A percentile compares a stretch with the other conserved stretches of the same genome.
Evolutionary conservation across 1,139 yeast species (phyloP).

Genomic region (Blastobotrys illinoisensis): DNA sequence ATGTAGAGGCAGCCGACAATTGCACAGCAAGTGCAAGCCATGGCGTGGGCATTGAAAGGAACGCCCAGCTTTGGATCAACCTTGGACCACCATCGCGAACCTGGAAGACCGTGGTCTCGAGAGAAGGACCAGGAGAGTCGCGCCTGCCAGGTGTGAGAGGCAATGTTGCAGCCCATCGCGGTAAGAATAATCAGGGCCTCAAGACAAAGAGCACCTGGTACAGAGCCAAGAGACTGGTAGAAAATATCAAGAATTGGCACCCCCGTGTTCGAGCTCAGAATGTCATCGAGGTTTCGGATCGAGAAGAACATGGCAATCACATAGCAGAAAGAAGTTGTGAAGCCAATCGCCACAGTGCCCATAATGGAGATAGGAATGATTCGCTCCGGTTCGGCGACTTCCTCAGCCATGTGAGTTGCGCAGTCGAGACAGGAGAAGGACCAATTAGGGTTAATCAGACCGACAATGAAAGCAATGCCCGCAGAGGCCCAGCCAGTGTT

Average conservation of each 20-base stretch:
- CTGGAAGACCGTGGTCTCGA: constrained; percentile 77
- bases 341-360: constrained; percentile 54
- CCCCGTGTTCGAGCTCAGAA: constrained; percentile 43
- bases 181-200: constrained; percentile 51
- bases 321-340: constrained; percentile 48
- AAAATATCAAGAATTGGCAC: constrained; percentile 58
- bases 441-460: constrained; percentile 58
- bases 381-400: constrained; percentile 44
- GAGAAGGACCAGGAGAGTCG: constrained; percentile 82
- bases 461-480: constrained; percentile 55
- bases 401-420: constrained; percentile 60
- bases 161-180: constrained; percentile 63
- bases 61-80: constrained; percentile 58
- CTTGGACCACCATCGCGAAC: constrained; percentile 49
- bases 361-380: constrained; percentile 52
- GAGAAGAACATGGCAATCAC: constrained; percentile 55
- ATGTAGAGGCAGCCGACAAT: constrained; percentile 39
- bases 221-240: constrained; percentile 51
- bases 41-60: constrained; percentile 66
- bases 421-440: constrained; percentile 57
- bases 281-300: constrained; percentile 44
- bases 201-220: constrained; percentile 50
- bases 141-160: constrained; percentile 68
- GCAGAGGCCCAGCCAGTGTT: constrained; percentile 52
- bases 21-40: constrained; percentile 56